Evolutionary conservation across 2,329 filamentous ascomycete genomes (phyloP).

Genomic region (Beauveria brongniartii): DNA sequence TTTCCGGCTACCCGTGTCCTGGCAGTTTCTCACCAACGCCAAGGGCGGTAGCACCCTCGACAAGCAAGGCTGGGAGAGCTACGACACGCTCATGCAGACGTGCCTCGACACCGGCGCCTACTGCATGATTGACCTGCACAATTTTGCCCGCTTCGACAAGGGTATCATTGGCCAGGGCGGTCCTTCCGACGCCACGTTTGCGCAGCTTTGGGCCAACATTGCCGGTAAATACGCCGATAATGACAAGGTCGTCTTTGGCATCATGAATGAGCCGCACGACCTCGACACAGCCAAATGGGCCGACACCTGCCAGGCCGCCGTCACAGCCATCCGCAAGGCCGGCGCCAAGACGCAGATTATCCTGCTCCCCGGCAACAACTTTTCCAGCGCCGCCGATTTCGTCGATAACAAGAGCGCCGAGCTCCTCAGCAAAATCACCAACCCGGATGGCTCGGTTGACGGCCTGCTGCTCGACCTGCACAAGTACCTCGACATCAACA

Average conservation of each 20-base stretch:
- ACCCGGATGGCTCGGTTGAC: slow-evolving; percentile 49
- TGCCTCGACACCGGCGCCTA: slow-evolving; percentile 48
- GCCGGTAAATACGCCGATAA: slow-evolving; percentile 49
- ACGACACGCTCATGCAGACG: slow-evolving; percentile 46
- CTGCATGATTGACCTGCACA: slow-evolving; percentile 54
- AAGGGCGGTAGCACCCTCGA: slow-evolving; percentile 43
- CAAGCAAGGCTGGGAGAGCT: slow-evolving; percentile 38
- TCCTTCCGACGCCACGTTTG: slow-evolving; percentile 50
- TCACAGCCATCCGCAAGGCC: slow-evolving; percentile 56
- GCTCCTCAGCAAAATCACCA: slow-evolving; percentile 44
- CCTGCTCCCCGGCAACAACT: slow-evolving; percentile 55
- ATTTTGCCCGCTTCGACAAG: slow-evolving; percentile 54
- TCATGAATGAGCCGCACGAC: slow-evolving; percentile 65
- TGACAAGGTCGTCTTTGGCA: slow-evolving; percentile 49
- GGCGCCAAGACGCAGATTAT: slow-evolving; percentile 58
- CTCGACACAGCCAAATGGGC: slow-evolving; percentile 51
- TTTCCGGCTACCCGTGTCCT: slow-evolving; percentile 36
- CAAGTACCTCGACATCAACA: slow-evolving; percentile 52
- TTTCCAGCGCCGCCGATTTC: slow-evolving; percentile 41
- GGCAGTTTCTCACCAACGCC: slow-evolving; percentile 52
- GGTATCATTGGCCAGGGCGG: slow-evolving; percentile 58
- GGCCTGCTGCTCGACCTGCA: slow-evolving; percentile 53
- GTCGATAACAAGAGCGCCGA: slow-evolving; percentile 41
- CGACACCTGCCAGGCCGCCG: slow-evolving; percentile 50
- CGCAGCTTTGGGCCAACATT: slow-evolving; percentile 47